A percentile compares a stretch with the other conserved stretches of the same genome.
Evolutionary conservation across 1,284 basidiomycete species (phyloP).

Genomic region (Naganishia sp.): DNA sequence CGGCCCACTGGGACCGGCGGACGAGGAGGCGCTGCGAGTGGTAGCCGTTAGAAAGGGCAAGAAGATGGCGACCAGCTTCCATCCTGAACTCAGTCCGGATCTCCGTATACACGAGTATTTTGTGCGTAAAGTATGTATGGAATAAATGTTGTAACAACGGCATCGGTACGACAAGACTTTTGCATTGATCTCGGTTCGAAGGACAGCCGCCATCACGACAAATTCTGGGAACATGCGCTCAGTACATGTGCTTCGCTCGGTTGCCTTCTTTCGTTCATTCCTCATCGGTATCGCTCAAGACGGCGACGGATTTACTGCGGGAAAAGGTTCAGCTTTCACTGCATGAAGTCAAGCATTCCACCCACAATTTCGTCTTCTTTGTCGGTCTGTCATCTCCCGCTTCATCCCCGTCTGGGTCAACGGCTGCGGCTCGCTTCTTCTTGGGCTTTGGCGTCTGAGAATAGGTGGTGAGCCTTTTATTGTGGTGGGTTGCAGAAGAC

Average conservation of each 20-base stretch:
- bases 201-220: too few relatives aligned
- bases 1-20: constrained; percentile 43
- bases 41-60: constrained; percentile 85
- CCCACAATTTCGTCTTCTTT: constrained; percentile 40
- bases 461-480: not conserved
- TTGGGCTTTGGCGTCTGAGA: constrained; percentile 37
- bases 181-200: too few relatives aligned
- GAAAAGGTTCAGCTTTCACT: not conserved
- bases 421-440: constrained; percentile 37
- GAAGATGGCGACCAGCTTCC: constrained; percentile 87
- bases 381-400: constrained; percentile 35
- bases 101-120: constrained; percentile 87
- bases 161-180: too few relatives aligned
- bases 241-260: too few relatives aligned
- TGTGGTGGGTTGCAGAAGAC: constrained; percentile 23
- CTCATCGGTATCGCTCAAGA: constrained; percentile 30
- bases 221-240: too few relatives aligned
- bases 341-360: not conserved
- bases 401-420: constrained; percentile 46
- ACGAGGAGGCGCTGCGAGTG: constrained; percentile 61
- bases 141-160: not conserved
- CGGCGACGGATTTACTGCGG: constrained; percentile 31
- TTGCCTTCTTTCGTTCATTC: constrained; percentile 4
- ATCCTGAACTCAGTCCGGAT: constrained; percentile 89
- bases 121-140: constrained; percentile 48